Evolutionary conservation across 192 early-diverging fungal species (phyloP), one percentile per base, ranked within the genome.

Genomic region (Coemansia sp.): DNA sequence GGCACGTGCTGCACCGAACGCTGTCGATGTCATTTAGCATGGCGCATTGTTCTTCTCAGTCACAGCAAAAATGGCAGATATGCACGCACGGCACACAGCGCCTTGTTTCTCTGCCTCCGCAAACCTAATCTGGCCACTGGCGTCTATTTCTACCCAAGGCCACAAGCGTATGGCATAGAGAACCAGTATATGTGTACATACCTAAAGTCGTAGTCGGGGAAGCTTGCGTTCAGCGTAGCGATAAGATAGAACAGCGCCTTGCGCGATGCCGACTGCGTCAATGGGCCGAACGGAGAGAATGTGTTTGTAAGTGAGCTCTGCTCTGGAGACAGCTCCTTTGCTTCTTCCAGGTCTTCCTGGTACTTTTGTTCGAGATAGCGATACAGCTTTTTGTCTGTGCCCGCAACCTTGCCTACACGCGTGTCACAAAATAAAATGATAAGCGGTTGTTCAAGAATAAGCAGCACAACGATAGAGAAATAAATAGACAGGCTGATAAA

Each of bases 131-230:
- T 25, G 22, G 22, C 22, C 22, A 0, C 22, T 25, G 22, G 22
- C 22, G 22, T 25, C 22, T 25, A 25, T 45, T 45, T 45, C 42
- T 45, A 45, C 42, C 3, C 42, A 12, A 45, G 5, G 36, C 36
- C 36, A 38, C 7, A 38, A 38, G 36, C 36, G 7, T 0, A 38
- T 8, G 36, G 36, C 10, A 1, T 38, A 11, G 7, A 5, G 7
- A 5, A 38, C 0, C 89, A 90, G 54, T 87, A 90, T 20, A 31
- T 16, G 29, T 17, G 34, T 18, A 93, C 86, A 52, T 82, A 90
- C 90, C 90, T 95, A 84, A 96, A 99, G 74, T 98, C 97, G 73
- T 97, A 95, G 75, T 99, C 96, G 11, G 97, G 96, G 64, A 92
- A 99, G 8, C 92, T 92, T 3, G 94, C 91, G 73, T 99, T 99